Base-by-base conservation (phyloP, 2,329 filamentous ascomycete species). In the Tolypocladium capitatum region DNA sequence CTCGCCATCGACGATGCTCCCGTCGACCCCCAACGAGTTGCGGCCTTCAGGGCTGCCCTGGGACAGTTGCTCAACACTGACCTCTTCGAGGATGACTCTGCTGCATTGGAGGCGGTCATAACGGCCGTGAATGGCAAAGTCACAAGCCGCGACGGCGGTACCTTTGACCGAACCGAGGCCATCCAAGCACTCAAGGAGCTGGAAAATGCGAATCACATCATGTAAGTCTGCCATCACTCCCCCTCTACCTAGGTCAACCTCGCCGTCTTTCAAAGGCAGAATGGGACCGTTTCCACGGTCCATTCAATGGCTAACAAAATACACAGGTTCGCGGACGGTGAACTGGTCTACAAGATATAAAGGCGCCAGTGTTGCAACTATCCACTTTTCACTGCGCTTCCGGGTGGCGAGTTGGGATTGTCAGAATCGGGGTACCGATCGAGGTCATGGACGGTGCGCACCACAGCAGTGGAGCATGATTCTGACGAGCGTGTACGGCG, bases 61-160 rank as follows among this genome's bases (percentile, higher is more conserved):
- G 92, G 92, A 24, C 84, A 87, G 57, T 73, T 98, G 47, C 83
- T 95, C 59, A 83, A 84, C 57, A 84, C 84, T 0, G 74, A 79
- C 13, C 66, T 98, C n/a, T 98, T 98, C 62, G 80, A 83, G 31
- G 86, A 94, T 51, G 92, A 97, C 58, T 80, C 83, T 18, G 88
- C 89, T 14, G 76, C 83, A 51, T 75, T 96, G 2, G 78, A 81
- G 52, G 78, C 78, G 27, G 74, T 98, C 31, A 74, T 96, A 18
- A 75, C 74, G 4, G 86, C 86, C 9, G 85, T 98, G 45, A 98
- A 98, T 63, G 70, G 69, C 4, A 79, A 80, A 56, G 57, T 95
- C 43, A 73, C 76, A 14, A 59, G 67, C 38, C 57, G 66, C 3
- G 61, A 68, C 27, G 75, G 74, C 5, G 75, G 76, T 8, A 66